These are phyloP conservation scores for Cytospora piceae DNA, from an alignment of 2,329 filamentous ascomycete species.

Conservation along the genomic window DNA sequence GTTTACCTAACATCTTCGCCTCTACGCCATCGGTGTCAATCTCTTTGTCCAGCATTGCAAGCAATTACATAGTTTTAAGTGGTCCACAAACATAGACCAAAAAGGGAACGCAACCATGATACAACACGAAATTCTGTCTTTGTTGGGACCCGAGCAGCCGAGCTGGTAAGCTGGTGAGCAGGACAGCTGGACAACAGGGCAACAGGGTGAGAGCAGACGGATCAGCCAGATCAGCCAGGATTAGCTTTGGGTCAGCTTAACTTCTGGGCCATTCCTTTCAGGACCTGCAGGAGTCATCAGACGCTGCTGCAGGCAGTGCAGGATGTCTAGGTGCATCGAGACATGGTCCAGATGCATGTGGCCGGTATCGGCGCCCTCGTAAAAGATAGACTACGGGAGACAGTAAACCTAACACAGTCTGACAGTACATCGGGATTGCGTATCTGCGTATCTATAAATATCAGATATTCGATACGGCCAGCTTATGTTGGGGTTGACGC, in stretches of 20 bases:
- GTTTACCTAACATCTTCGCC: constrained; percentile 1
- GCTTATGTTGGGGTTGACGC: neutral
- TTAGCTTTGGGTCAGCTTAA: too few species aligned
- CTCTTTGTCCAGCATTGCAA: neutral
- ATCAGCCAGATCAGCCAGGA: too few species aligned
- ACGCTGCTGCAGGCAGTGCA: too few species aligned
- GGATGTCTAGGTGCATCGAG: neutral
- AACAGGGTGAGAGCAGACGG: too few species aligned
- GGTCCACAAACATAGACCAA: neutral
- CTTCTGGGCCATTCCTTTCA: too few species aligned
- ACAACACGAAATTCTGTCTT: neutral
- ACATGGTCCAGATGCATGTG: neutral
- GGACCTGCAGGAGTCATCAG: too few species aligned
- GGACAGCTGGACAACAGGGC: too few species aligned
- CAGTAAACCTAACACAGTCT: neutral
- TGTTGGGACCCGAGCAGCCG: neutral
- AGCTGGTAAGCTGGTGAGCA: too few species aligned
- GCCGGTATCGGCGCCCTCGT: neutral
- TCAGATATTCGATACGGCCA: neutral
- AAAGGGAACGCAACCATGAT: neutral
- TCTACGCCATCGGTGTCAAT: neutral
- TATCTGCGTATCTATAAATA: constrained; percentile 5
- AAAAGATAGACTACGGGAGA: neutral
- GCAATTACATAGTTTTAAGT: neutral
- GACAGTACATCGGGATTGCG: neutral